Conservation (phyloP, 2,329 filamentous ascomycete genomes). For the Colletotrichum tanaceti region DNA sequence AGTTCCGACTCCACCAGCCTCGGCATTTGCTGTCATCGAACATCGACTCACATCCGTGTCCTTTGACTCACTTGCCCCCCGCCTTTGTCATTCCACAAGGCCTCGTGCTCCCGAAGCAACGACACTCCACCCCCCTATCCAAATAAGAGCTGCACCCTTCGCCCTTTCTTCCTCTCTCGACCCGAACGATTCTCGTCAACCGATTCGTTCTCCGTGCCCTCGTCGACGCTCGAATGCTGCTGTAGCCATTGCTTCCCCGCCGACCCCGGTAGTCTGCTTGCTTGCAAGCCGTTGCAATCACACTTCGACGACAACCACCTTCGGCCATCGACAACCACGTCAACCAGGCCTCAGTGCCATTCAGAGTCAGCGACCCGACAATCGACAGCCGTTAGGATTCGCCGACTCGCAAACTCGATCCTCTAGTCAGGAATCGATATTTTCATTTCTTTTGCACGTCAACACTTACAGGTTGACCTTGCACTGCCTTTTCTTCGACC, state of each 20-base stretch:
- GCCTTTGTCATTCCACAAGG: constrained; percentile 25
- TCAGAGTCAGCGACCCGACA: constrained; percentile 21
- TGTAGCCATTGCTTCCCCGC: constrained; percentile 30
- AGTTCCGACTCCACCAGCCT: constrained; percentile 8
- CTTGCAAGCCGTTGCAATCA: constrained; percentile 40
- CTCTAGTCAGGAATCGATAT: constrained; percentile 47
- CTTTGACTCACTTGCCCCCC: constrained; percentile 39
- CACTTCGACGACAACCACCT: constrained; percentile 32
- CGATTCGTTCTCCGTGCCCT: constrained; percentile 19
- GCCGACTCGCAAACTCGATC: not conserved
- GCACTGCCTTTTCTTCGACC: constrained; percentile 20
- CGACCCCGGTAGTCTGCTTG: constrained; percentile 42
- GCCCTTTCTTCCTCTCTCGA: not conserved
- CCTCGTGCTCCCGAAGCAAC: constrained; percentile 18
- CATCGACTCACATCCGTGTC: constrained; percentile 22
- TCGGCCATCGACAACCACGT: constrained; percentile 25
- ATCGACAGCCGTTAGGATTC: not conserved
- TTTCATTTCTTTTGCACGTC: constrained; percentile 37
- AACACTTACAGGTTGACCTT: constrained; percentile 36
- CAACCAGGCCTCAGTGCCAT: constrained; percentile 29
- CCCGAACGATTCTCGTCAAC: constrained; percentile 19
- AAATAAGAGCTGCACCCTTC: constrained; percentile 21
- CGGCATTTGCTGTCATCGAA: constrained; percentile 28
- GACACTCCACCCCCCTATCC: constrained; percentile 10
- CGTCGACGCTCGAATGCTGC: constrained; percentile 40